These are phyloP conservation scores for Rhodofomes roseus DNA, from an alignment of 1,284 basidiomycete species.

Conservation along the genomic window DNA sequence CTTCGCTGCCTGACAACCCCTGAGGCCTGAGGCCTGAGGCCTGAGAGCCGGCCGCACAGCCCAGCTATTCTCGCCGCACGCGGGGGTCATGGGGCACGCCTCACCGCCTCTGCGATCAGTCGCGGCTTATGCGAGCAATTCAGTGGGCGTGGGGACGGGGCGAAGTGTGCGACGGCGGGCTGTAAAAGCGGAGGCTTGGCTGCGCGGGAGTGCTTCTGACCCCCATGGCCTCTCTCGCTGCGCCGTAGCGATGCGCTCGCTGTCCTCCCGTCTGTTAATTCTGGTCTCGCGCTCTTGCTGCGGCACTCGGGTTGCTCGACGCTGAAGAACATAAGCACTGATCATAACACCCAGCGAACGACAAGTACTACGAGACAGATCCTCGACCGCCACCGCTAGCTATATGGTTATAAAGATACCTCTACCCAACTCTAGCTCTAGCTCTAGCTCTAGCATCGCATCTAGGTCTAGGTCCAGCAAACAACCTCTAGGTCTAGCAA, in stretches of 20 bases:
- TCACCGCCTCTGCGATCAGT: neutral
- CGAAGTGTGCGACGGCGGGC: neutral
- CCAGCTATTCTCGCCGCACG: neutral
- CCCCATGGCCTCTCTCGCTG: neutral
- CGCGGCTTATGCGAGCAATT: constrained; percentile 1
- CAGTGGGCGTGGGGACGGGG: neutral
- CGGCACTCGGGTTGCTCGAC: neutral
- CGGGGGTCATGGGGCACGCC: neutral
- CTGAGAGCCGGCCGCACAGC: too few species aligned
- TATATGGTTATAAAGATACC: neutral
- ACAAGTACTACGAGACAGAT: neutral
- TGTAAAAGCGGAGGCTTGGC: too few species aligned
- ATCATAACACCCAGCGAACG: neutral
- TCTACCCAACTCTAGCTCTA: neutral
- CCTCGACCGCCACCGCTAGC: neutral
- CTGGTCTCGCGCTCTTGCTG: too few species aligned
- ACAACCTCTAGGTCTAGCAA: constrained; percentile 2
- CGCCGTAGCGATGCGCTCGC: neutral
- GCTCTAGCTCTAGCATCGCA: neutral
- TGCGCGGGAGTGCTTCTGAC: neutral
- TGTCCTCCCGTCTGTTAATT: too few species aligned
- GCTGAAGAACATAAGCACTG: neutral
- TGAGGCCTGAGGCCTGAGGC: neutral
- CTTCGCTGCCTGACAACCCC: neutral
- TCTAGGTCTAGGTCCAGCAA: neutral